phyloP scores from a whole-genome alignment of 2,329 filamentous ascomycete species.

The Calonectria multiphialidica region DNA sequence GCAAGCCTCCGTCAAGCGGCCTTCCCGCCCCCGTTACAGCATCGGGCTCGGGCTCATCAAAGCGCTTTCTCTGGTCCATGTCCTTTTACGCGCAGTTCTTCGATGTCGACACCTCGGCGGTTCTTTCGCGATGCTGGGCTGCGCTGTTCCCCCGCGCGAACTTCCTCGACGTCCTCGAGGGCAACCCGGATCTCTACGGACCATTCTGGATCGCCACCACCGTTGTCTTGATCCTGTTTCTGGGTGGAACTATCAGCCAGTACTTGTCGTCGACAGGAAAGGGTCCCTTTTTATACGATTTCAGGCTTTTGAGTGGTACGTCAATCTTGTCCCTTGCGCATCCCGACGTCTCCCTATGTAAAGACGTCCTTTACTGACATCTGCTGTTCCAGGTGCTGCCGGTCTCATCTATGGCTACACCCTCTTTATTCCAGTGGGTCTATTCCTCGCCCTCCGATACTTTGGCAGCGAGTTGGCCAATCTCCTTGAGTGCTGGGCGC shows the following conservation, averaged over 20 bases:
- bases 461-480: conserved; percentile 95
- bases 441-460: conserved; percentile 93
- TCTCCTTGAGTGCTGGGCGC: conserved; percentile 92
- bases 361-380: conserved; percentile 21
- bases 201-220: conserved; percentile 99
- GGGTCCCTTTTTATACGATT: conserved; percentile 90
- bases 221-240: conserved; percentile 93
- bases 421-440: conserved; percentile 81
- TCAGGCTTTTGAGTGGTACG: conserved; percentile 85
- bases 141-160: conserved; percentile 92
- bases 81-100: conserved; percentile 98
- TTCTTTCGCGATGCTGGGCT: conserved; percentile 87
- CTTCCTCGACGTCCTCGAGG: conserved; percentile 97
- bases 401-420: conserved; percentile 98
- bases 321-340: conserved; percentile 24
- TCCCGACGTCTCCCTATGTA: not conserved
- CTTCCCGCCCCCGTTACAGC: conserved; percentile 71
- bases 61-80: conserved; percentile 92
- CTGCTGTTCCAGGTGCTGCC: conserved; percentile 72
- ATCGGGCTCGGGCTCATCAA: conserved; percentile 63
- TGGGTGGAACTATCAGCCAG: conserved; percentile 94
- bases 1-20: conserved; percentile 61
- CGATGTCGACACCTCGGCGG: conserved; percentile 94
- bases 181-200: conserved; percentile 96
- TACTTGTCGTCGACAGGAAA: conserved; percentile 80